phyloP scores from a whole-genome alignment of 768 basidiomycete genomes.

The Lactarius hatsudake region DNA sequence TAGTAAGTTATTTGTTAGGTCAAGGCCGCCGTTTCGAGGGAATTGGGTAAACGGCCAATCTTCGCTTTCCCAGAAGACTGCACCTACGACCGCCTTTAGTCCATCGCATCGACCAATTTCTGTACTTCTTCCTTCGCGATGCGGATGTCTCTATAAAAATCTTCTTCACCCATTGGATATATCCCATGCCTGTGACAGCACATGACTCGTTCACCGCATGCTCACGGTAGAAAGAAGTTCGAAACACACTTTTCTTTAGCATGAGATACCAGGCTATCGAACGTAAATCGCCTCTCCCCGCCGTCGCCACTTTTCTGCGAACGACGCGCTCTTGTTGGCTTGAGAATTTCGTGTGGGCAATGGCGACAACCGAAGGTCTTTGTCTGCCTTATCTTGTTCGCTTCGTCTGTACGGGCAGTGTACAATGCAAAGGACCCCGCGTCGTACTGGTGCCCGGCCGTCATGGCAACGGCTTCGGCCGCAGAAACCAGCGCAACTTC shows the following conservation, averaged over 20 bases:
- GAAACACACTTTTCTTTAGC: constrained; percentile 54
- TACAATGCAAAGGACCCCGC: constrained; percentile 13
- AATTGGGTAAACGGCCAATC: not conserved
- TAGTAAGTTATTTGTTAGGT: not conserved
- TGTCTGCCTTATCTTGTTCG: constrained; percentile 9
- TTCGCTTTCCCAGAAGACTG: not conserved
- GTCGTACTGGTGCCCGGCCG: not conserved
- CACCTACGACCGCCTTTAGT: not conserved
- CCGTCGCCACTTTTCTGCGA: not conserved
- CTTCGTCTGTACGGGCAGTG: not conserved
- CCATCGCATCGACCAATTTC: not conserved
- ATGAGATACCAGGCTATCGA: constrained; percentile 62
- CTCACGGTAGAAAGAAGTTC: not conserved
- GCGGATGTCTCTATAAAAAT: constrained; percentile 21
- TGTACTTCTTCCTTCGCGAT: not conserved
- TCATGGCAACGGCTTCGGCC: not conserved
- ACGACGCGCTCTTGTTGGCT: not conserved
- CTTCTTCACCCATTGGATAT: constrained; percentile 21
- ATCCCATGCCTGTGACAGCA: constrained; percentile 44
- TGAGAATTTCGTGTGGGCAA: constrained; percentile 13
- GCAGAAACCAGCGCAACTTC: not conserved
- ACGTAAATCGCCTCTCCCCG: constrained; percentile 38
- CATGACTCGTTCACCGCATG: not conserved
- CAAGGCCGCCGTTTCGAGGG: not conserved
- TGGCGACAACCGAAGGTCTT: constrained; percentile 28